Base-by-base conservation (phyloP, 169 alveolate species). In the Babesia ovis region DNA sequence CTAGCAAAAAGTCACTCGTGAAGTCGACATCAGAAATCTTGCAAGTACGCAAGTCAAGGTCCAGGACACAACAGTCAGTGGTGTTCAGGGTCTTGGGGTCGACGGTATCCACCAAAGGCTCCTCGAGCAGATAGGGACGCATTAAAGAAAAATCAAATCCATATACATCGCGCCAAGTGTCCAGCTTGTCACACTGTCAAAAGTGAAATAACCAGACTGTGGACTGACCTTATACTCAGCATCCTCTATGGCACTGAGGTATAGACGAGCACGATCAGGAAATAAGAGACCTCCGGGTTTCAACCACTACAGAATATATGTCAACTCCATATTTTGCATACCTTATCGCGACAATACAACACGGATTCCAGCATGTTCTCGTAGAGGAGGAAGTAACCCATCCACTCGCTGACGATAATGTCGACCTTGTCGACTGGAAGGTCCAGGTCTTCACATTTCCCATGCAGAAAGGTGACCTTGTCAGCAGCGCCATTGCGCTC, bases 351-450 rank as follows among this genome's bases (percentile, higher is more conserved):
- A 55, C 99, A 97, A 87, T 71, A 95, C 46, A 97, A 64, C 23
- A 97, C 98, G 37, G 98, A 93, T 72, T 96, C 99, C 16, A 97
- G 90, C 99, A 97, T 98, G 62, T 95, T 91, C 86, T 97, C 99
- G 82, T 95, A 97, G 16, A 98, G 92, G n/a, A 97, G 89, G 82
- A 96, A 95, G 79, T 97, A 96, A 0, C 99, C 99, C 99, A 98
- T 97, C 99, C 99, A 97, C 83, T 98, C 99, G 29, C 98, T 91
- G 43, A 98, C 91, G 54, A 98, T 98, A 55, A 97, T 96, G 80
- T 98, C 99, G 4, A 98, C 99, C 59, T 94, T 85, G 46, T 94
- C 95, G 20, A 99, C 99, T 27, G 96, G 88, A 23, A 57, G 39
- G 8, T 76, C 87, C 18, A 96, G 86, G 37, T 98, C 99, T 82